phyloP scores from a whole-genome alignment of 2,329 filamentous ascomycete species.

The Diplodia corticola region DNA sequence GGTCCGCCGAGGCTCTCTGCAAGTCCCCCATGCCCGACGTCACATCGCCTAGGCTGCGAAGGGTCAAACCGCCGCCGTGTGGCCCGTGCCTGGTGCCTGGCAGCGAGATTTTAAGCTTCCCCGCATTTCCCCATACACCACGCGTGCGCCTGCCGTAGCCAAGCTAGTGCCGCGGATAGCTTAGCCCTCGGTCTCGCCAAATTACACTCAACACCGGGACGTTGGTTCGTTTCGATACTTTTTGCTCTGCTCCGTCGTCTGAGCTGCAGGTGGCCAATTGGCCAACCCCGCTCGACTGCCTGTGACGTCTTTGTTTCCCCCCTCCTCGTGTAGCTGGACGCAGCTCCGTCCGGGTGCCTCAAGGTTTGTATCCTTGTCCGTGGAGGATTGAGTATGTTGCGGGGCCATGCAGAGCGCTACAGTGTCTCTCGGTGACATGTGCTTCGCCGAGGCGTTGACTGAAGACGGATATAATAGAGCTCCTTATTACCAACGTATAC shows the following conservation, averaged over 20 bases:
- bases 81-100: slow-evolving; percentile 24
- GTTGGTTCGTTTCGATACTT: too few species aligned
- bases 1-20: slow-evolving; percentile 19
- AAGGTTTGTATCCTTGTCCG: background rate
- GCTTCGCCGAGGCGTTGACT: slow-evolving; percentile 6
- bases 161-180: slow-evolving; percentile 4
- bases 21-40: background rate
- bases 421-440: slow-evolving; percentile 13
- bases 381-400: background rate
- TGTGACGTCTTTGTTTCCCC: slow-evolving; percentile 13
- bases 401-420: background rate
- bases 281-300: background rate
- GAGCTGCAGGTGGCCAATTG: too few species aligned
- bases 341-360: background rate
- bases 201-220: background rate
- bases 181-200: background rate
- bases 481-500: background rate
- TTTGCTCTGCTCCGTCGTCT: background rate
- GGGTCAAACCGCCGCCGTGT: slow-evolving; percentile 3
- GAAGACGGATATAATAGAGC: slow-evolving; percentile 1
- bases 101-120: slow-evolving; percentile 23
- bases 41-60: slow-evolving; percentile 5
- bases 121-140: slow-evolving; percentile 17
- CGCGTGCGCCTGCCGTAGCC: background rate
- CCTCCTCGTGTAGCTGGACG: background rate